Base-by-base conservation (phyloP, 2,329 filamentous ascomycete species). In the Paecilomyces niveus region DNA sequence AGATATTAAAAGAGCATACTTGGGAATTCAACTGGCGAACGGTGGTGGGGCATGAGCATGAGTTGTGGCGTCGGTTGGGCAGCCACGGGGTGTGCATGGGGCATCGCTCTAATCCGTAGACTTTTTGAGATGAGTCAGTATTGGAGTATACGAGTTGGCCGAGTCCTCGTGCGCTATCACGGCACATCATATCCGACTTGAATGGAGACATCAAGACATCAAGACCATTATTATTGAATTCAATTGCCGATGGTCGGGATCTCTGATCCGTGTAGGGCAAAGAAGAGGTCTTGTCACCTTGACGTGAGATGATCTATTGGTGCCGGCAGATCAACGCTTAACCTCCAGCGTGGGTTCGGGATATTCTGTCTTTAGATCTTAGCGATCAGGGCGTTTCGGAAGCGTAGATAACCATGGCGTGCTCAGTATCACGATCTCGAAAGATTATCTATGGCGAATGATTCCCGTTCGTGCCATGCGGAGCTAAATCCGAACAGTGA, bases 51-150 rank as follows among this genome's bases (percentile, higher is more conserved):
- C 54, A 52, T 32, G 29, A 31, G 18, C 32, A 51, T 21, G 39
- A 21, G 18, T 32, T 52, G 54, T 56, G 54, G 54, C 54, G 54
- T 51, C 10, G 33, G 29, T 56, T 26, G 33, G 21, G 53, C 53
- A 54, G 53, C 15, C 29, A 54, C 18, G 5, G 35, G 15, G 35
- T 15, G 3, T 26, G 24, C 24, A 5, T 26, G 24, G 24, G 24
- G 24, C 24, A 26, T 26, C 26, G 4, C 26, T 29, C 3, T 7
- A 18, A 22, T 22, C 22, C 22, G 22, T 22, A 22, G 22, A 22
- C 22, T 3, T 22, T 22, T 22, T 22, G 22, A 22, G n/a, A 45
- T n/a, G 39, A 18, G 39, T 21, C 35, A n/a, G 35, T 45, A 45
- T 18, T 18, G n/a, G 5, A 3, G 11, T 6, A 9, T 9, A 3